These are phyloP conservation scores for Lentinula guzmanii DNA, from an alignment of 768 basidiomycete genomes.

Conservation along the genomic window DNA sequence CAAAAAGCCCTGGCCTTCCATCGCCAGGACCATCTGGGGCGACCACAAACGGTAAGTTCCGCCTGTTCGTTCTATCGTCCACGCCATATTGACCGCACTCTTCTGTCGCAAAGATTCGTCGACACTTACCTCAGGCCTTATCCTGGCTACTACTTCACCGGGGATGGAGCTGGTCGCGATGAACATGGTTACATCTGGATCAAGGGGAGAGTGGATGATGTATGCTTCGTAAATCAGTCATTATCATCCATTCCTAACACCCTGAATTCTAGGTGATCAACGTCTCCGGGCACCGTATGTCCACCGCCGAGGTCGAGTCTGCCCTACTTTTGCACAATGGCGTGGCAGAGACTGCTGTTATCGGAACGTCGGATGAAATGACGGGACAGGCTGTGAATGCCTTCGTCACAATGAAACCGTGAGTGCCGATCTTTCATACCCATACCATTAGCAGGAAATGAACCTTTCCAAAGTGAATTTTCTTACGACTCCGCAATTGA, in stretches of 20 bases:
- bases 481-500: conserved; percentile 68
- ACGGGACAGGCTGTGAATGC: conserved; percentile 94
- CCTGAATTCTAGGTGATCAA: conserved; percentile 82
- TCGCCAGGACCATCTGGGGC: conserved; percentile 86
- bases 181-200: conserved; percentile 99
- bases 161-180: conserved; percentile 93
- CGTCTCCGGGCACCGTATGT: conserved; percentile 94
- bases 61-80: conserved; percentile 34
- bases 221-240: conserved; percentile 21
- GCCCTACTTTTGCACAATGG: conserved; percentile 93
- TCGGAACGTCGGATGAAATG: conserved; percentile 80
- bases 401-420: conserved; percentile 94
- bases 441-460: not conserved
- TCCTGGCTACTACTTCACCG: conserved; percentile 93
- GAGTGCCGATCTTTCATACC: conserved; percentile 21
- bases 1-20: conserved; percentile 88
- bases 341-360: conserved; percentile 94
- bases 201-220: conserved; percentile 91
- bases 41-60: conserved; percentile 77
- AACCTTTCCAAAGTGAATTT: conserved; percentile 56
- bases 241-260: not conserved
- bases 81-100: not conserved
- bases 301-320: conserved; percentile 97
- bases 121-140: conserved; percentile 67
- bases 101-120: conserved; percentile 21